Percentiles rank a stretch among this genome's conserved stretches.
These are phyloP conservation scores for Rhododendron simsii DNA, from an alignment of 148 eudicot species.

Conservation along the genomic window DNA sequence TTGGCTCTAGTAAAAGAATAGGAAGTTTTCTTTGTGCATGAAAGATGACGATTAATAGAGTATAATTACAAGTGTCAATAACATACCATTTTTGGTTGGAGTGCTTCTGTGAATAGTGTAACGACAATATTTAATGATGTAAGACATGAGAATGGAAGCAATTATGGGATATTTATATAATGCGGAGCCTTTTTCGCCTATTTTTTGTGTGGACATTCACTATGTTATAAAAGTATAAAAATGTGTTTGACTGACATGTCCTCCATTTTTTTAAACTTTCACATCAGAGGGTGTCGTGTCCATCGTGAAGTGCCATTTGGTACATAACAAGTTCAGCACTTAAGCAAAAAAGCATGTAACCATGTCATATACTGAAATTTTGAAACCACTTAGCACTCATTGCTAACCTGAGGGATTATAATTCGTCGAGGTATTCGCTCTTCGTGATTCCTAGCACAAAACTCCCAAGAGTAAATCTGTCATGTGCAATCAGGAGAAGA, in stretches of 20 bases:
- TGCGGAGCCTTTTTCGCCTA: background rate
- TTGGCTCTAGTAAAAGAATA: background rate
- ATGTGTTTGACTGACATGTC: background rate
- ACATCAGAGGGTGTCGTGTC: background rate
- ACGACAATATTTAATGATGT: background rate
- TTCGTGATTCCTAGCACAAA: slow-evolving; percentile 68
- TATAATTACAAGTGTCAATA: background rate
- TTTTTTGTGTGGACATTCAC: background rate
- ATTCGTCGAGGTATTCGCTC: slow-evolving; percentile 60
- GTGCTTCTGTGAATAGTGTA: background rate
- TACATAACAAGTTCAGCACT: background rate
- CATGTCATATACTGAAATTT: background rate
- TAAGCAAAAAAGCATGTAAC: background rate
- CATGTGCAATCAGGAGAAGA: slow-evolving; percentile 6
- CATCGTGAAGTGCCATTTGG: background rate
- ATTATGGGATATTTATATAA: background rate
- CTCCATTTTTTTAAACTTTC: background rate
- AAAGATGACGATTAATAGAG: background rate
- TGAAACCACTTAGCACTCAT: background rate
- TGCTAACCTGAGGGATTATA: slow-evolving; percentile 54
- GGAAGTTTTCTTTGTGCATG: background rate
- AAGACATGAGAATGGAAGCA: background rate
- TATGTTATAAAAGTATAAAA: background rate
- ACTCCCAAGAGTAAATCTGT: slow-evolving; percentile 76
- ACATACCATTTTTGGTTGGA: background rate